Evolutionary conservation across 23 red algal species (phyloP).

Genomic region (Agarophyton chilense): DNA sequence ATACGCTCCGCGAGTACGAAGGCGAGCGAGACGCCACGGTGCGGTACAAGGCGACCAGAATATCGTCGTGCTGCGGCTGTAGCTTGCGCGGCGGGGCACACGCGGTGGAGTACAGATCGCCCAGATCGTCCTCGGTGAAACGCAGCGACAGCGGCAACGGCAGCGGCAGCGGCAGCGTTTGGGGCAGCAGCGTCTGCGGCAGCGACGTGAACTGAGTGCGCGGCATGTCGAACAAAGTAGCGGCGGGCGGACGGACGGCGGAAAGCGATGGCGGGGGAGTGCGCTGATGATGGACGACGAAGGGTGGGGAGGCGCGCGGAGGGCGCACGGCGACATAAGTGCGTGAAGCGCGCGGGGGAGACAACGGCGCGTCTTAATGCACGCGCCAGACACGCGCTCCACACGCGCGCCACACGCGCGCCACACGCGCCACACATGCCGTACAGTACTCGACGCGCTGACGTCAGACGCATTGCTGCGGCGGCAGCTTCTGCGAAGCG

Average conservation of each 20-base stretch:
- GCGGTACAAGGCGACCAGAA: slow-evolving; percentile 1
- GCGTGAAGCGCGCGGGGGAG: no score
- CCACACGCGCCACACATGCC: no score
- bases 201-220: background rate
- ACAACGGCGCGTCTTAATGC: no score
- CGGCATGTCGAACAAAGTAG: no score
- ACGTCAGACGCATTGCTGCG: background rate
- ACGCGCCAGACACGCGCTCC: no score
- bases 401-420: no score
- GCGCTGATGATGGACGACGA: no score
- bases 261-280: no score
- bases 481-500: no score
- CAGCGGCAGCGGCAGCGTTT: background rate
- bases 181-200: background rate
- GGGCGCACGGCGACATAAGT: no score
- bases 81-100: background rate
- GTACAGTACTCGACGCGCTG: background rate
- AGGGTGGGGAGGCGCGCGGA: no score
- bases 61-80: slow-evolving; percentile 26
- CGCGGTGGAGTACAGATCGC: background rate
- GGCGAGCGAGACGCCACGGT: background rate
- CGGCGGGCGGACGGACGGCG: no score
- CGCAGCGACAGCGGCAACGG: background rate
- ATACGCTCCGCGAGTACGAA: background rate
- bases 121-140: slow-evolving; percentile 17